Percentiles rank a stretch among this genome's conserved stretches.
These are phyloP conservation scores for Cordyceps cateniannulata DNA, from an alignment of 2,329 filamentous ascomycete species.

Conservation along the genomic window DNA sequence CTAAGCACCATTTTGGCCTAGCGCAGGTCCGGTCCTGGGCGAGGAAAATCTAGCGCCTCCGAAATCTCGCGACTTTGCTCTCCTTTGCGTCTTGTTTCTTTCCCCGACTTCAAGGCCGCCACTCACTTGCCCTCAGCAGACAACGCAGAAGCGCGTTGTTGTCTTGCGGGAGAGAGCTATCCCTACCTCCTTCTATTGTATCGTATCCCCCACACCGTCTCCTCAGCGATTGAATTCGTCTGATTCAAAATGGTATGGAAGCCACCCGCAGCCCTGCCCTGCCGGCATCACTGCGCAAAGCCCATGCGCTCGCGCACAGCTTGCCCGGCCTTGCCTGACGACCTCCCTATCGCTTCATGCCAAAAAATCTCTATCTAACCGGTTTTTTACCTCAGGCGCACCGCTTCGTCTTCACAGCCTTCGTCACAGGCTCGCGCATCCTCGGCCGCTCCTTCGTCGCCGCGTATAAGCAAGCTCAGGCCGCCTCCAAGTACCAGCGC, in stretches of 20 bases:
- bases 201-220: not conserved
- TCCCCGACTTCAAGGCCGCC: not conserved
- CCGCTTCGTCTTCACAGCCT: constrained; percentile 80
- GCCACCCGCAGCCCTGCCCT: not conserved
- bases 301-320: not conserved
- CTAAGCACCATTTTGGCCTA: not conserved
- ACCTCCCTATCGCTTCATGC: not conserved
- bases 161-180: constrained; percentile 1
- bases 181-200: not conserved
- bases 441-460: constrained; percentile 88
- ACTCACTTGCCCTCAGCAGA: not conserved
- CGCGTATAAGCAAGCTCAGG: constrained; percentile 91
- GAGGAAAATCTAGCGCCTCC: constrained; percentile 10
- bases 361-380: not conserved
- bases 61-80: constrained; percentile 9
- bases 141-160: constrained; percentile 5
- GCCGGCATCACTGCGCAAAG: not conserved
- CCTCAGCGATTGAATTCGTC: constrained; percentile 14
- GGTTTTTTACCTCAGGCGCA: constrained; percentile 60
- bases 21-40: not conserved
- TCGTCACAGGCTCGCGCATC: constrained; percentile 84
- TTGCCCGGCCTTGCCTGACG: not conserved
- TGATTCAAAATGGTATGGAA: constrained; percentile 12
- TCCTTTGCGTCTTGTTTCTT: constrained; percentile 2
- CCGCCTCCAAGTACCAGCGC: constrained; percentile 74